phyloP scores from a whole-genome alignment of 2,329 filamentous ascomycete species.

The Paraphoma sp. region DNA sequence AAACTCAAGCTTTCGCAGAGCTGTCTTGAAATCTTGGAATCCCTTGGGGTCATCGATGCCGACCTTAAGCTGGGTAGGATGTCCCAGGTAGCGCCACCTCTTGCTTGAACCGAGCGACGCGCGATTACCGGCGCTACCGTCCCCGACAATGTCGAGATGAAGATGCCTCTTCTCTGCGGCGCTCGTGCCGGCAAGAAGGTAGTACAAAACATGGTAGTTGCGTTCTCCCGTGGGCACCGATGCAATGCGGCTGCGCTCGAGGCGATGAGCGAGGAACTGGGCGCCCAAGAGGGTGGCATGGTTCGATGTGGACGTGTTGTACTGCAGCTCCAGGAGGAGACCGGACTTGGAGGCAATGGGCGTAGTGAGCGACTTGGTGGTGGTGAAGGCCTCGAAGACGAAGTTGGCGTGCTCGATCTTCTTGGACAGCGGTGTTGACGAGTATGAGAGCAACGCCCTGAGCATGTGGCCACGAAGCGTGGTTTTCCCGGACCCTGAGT shows the following conservation, averaged over 20 bases:
- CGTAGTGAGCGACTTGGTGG: slow-evolving; percentile 94
- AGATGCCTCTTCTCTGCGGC: slow-evolving; percentile 88
- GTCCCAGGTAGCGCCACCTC: slow-evolving; percentile 94
- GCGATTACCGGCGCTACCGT: slow-evolving; percentile 61
- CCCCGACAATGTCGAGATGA: slow-evolving; percentile 61
- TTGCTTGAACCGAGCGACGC: slow-evolving; percentile 68
- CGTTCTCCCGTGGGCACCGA: slow-evolving; percentile 94
- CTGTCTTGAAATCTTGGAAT: slow-evolving; percentile 97
- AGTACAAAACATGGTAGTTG: slow-evolving; percentile 96
- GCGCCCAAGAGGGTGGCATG: slow-evolving; percentile 90
- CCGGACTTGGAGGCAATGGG: slow-evolving; percentile 95
- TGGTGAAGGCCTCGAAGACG: slow-evolving; percentile 94
- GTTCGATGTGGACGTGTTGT: slow-evolving; percentile 84
- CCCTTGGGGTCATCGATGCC: slow-evolving; percentile 96
- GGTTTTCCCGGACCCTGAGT: slow-evolving; percentile 95
- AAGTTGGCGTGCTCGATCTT: slow-evolving; percentile 94
- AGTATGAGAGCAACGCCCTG: slow-evolving; percentile 84
- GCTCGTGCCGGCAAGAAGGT: slow-evolving; percentile 90
- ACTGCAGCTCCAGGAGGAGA: slow-evolving; percentile 94
- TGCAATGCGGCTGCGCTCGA: slow-evolving; percentile 90
- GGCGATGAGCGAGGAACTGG: slow-evolving; percentile 89
- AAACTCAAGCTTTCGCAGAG: slow-evolving; percentile 91
- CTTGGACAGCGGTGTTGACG: slow-evolving; percentile 88
- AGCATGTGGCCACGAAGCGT: slow-evolving; percentile 90
- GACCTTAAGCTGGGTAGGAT: slow-evolving; percentile 95